Evolutionary conservation across 2,329 filamentous ascomycete genomes (phyloP), one percentile per base, ranked within the genome.

Genomic region (Ascosphaera aggregata): DNA sequence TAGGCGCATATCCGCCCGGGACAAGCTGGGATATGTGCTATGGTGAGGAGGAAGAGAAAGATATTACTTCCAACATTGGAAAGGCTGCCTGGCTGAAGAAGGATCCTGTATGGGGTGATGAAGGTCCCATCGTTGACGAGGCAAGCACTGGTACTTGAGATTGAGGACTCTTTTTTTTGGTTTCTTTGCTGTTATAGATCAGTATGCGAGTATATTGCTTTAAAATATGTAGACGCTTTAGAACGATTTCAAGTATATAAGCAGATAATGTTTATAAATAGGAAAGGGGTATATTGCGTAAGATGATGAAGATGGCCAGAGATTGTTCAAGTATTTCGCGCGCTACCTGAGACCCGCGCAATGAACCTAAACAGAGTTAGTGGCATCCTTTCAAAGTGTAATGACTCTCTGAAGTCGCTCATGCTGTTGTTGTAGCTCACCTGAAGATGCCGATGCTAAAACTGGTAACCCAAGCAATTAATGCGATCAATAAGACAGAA

Each of bases 381-480:
- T n/a, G 4, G 11, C 13, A 32, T 4, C n/a, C n/a, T n/a, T n/a
- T n/a, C n/a, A n/a, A n/a, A n/a, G n/a, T n/a, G n/a, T n/a, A n/a
- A n/a, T n/a, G n/a, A n/a, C n/a, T n/a, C n/a, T n/a, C n/a, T n/a
- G n/a, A n/a, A n/a, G n/a, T n/a, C n/a, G n/a, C 13, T n/a, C 5
- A 32, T 7, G 13, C 5, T 7, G 30, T 3, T 13, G 13, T 4
- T 3, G 20, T 15, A 4, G 38, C 54, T 43, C 57, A 67, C 65
- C 78, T 69, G 51, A 84, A 76, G 42, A 84, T 73, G 57, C 82
- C 93, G 42, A 94, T 76, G 38, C 77, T 72, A 58, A 95, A 92
- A 17, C 82, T 94, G 54, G 78, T 67, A 43, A 86, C 69, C 86
- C 86, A 95, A n/a, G 81, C 76, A 43, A 91, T 65, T 42, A 94